phyloP scores from a whole-genome alignment of 768 basidiomycete genomes.

The Collybia sp. region DNA sequence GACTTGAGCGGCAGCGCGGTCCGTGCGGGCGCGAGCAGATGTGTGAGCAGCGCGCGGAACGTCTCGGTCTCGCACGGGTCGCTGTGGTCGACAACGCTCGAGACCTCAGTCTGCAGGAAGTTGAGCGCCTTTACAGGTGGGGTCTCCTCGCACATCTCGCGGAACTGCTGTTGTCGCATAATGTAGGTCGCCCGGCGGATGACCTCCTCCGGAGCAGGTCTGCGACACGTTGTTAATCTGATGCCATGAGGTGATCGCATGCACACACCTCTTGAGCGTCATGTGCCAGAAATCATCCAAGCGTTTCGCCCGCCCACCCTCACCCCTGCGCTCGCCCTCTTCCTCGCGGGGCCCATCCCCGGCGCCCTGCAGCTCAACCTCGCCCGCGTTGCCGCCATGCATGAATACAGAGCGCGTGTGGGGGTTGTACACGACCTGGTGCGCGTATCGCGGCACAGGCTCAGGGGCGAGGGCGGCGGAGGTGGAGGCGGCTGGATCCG shows the following conservation, averaged over 20 bases:
- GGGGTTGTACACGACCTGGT: constrained; percentile 73
- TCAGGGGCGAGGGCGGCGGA: constrained; percentile 18
- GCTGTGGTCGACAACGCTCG: constrained; percentile 65
- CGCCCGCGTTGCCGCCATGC: constrained; percentile 76
- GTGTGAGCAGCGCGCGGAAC: constrained; percentile 63
- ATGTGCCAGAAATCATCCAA: constrained; percentile 81
- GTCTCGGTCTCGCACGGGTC: constrained; percentile 53
- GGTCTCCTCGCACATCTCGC: constrained; percentile 72
- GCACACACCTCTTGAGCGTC: constrained; percentile 54
- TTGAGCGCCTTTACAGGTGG: constrained; percentile 60
- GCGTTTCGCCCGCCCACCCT: constrained; percentile 36
- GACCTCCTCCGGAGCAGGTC: constrained; percentile 59
- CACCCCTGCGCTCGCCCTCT: constrained; percentile 16
- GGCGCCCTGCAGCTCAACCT: constrained; percentile 12
- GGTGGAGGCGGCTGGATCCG: constrained; percentile 3
- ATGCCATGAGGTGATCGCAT: background rate
- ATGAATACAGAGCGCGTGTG: constrained; percentile 52
- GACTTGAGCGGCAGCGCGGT: constrained; percentile 10
- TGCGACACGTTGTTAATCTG: constrained; percentile 18
- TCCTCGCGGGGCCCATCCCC: constrained; percentile 10
- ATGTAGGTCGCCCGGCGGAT: constrained; percentile 58
- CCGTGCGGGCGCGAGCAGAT: constrained; percentile 46
- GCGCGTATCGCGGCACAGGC: constrained; percentile 68
- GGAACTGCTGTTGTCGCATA: constrained; percentile 77
- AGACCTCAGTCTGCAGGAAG: constrained; percentile 69